These are phyloP conservation scores for Fragaria vesca DNA, from an alignment of 306 rosid genomes.

Conservation along the genomic window DNA sequence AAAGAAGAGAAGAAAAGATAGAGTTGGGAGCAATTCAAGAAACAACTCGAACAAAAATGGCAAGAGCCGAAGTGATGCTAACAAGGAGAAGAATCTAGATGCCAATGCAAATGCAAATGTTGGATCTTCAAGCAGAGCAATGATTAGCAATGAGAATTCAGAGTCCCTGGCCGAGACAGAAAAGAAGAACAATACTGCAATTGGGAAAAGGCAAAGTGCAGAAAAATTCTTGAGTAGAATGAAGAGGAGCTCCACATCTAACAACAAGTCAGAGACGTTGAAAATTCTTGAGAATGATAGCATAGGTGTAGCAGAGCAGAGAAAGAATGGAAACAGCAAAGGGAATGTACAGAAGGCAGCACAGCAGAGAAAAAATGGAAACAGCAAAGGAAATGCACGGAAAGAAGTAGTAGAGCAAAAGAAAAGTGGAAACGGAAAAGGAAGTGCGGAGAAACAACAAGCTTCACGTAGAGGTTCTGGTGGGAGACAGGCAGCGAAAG, in stretches of 20 bases:
- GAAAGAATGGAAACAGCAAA: background rate
- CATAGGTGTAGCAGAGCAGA: constrained; percentile 20
- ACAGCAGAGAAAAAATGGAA: constrained; percentile 13
- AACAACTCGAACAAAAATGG: constrained; percentile 17
- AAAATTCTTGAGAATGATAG: constrained; percentile 14
- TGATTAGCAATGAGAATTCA: constrained; percentile 21
- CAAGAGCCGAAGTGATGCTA: constrained; percentile 16
- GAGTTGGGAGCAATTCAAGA: constrained; percentile 14
- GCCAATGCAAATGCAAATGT: constrained; percentile 1
- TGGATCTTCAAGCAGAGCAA: constrained; percentile 12
- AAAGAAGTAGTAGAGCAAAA: constrained; percentile 21
- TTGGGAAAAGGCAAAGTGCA: constrained; percentile 25
- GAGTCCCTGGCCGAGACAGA: constrained; percentile 23
- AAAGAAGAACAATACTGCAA: constrained; percentile 14
- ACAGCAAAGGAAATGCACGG: background rate
- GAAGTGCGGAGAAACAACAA: constrained; percentile 19
- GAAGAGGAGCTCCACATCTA: constrained; percentile 22
- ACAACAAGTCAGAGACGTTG: constrained; percentile 15
- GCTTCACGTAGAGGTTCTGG: constrained; percentile 22
- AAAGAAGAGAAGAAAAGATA: constrained; percentile 28
- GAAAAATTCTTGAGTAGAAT: constrained; percentile 34
- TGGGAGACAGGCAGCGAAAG: constrained; percentile 18
- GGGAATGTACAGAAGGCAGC: constrained; percentile 9
- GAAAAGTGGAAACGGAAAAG: constrained; percentile 11
- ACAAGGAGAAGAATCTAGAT: constrained; percentile 17